phyloP scores from a whole-genome alignment of 2,329 filamentous ascomycete species.

The Lojkania enalia region DNA sequence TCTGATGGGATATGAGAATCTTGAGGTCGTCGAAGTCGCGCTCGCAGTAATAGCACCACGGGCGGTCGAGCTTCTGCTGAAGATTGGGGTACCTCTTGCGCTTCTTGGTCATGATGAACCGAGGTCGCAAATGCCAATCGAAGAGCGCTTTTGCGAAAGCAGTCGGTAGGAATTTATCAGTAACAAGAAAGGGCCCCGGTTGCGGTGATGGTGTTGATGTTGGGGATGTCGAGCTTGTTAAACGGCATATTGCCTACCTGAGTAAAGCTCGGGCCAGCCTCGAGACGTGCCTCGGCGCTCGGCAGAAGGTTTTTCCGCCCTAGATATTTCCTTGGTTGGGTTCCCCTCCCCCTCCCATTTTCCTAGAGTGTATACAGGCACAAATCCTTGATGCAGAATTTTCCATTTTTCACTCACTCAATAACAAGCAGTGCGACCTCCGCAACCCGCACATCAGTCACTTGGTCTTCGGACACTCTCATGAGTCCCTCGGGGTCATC shows the following conservation, averaged over 20 bases:
- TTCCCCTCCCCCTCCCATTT: no score
- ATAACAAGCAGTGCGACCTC: no score
- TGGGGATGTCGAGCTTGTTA: neutral
- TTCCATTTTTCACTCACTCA: no score
- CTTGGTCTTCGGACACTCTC: slow-evolving; percentile 48
- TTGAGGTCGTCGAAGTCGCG: slow-evolving; percentile 97
- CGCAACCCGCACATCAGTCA: slow-evolving; percentile 49
- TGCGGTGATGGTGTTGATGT: neutral
- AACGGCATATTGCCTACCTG: no score
- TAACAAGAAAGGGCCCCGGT: no score
- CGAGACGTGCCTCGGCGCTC: no score
- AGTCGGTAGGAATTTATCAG: no score
- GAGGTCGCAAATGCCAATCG: neutral
- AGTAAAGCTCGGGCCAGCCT: no score
- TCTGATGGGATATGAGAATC: slow-evolving; percentile 95
- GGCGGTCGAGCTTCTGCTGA: slow-evolving; percentile 82
- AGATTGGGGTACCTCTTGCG: slow-evolving; percentile 83
- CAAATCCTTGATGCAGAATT: no score
- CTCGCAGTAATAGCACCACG: slow-evolving; percentile 99
- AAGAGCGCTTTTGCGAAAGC: slow-evolving; percentile 11
- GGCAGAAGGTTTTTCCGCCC: no score
- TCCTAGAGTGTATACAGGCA: no score
- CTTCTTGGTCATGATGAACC: slow-evolving; percentile 66
- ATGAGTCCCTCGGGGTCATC: slow-evolving; percentile 54
- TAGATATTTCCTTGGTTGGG: no score